A percentile compares a stretch with the other conserved stretches of the same genome.
Conservation (phyloP, 805 yeast genomes). For the Kodamaea fukazawae region DNA sequence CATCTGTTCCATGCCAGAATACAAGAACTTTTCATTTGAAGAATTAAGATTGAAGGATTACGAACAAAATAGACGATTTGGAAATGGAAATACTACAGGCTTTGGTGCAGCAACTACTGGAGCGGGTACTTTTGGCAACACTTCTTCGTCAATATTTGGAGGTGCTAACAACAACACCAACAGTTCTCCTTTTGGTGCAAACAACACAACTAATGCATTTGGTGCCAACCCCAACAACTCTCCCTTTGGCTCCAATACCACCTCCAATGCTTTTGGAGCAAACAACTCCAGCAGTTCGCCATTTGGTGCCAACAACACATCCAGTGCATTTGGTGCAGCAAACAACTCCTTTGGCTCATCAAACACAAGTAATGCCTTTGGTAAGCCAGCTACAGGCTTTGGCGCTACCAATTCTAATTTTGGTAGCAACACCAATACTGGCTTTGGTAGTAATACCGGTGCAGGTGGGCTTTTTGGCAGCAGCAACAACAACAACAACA, state of each 20-base stretch:
- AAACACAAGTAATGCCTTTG: conserved; percentile 8
- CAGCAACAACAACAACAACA: conserved; percentile 14
- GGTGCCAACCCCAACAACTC: conserved; percentile 32
- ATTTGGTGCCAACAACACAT: conserved; percentile 13
- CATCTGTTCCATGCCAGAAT: conserved; percentile 88
- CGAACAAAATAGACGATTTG: conserved; percentile 63
- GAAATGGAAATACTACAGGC: conserved; percentile 34
- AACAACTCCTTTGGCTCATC: conserved; percentile 1
- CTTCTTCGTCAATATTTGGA: conserved; percentile 20
- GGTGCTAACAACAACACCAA: conserved; percentile 17
- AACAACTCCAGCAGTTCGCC: conserved; percentile 14
- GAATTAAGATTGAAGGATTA: conserved; percentile 91
- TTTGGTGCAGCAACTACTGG: conserved; percentile 23
- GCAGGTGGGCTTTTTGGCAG: conserved; percentile 27
- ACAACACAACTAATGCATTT: conserved; percentile 34
- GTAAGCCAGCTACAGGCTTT: conserved; percentile 9
- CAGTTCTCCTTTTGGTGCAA: conserved; percentile 28
- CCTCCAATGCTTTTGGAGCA: conserved; percentile 26
- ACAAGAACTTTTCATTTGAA: conserved; percentile 74
- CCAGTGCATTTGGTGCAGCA: conserved; percentile 30
- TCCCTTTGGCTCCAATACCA: conserved; percentile 21
- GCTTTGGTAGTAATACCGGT: conserved; percentile 22
- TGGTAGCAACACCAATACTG: conserved; percentile 23
- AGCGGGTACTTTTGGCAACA: conserved; percentile 26
- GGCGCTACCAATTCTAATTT: conserved; percentile 13